Evolutionary conservation across 2,329 filamentous ascomycete species (phyloP), one percentile per base, ranked within the genome.

Genomic region (Penicillium sp.): DNA sequence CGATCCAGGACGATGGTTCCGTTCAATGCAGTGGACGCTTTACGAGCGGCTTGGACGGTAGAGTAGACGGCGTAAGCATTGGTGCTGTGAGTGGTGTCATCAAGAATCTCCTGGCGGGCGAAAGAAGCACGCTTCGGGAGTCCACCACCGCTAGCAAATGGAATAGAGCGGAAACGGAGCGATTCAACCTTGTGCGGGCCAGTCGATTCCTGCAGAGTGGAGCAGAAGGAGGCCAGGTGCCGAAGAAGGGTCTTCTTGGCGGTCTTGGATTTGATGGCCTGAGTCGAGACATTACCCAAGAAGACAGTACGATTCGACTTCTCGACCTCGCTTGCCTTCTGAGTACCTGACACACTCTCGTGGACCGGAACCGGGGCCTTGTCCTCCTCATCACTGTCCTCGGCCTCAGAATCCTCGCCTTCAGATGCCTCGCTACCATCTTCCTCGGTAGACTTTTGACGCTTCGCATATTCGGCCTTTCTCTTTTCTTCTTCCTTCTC

Each of bases 51-150:
- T 9, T 85, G 79, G 1, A 85, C 76, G 1, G 90, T 91, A 44
- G 87, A 89, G 78, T 95, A 97, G 49, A 99, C 92, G 29, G 84
- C 91, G 71, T 99, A 99, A 47, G 95, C 95, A 72, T 99, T 97
- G 57, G 93, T 92, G 60, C 90, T 96, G 69, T 90, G 91, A 1
- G 93, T 95, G 1, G 96, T 99, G 21, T 91, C 86, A 59, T 90
- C 88, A 88, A 97, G 93, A 56, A 98, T 81, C 24, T 92, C 88
- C 72, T 93, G 92, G 67, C 91, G 96, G 60, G 93, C 95, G 74
- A 87, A 98, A 24, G 95, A 90, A n/a, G 93, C 95, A 61, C 93
- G 90, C 78, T 96, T 97, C 49, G 95, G 95, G 55, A 97, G 84
- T 16, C 87, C 81, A 35, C 81, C 84, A 37, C 70, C 70, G 27